These are phyloP conservation scores for Sphagnurus paluster DNA, from an alignment of 1,284 basidiomycete genomes.

Conservation along the genomic window DNA sequence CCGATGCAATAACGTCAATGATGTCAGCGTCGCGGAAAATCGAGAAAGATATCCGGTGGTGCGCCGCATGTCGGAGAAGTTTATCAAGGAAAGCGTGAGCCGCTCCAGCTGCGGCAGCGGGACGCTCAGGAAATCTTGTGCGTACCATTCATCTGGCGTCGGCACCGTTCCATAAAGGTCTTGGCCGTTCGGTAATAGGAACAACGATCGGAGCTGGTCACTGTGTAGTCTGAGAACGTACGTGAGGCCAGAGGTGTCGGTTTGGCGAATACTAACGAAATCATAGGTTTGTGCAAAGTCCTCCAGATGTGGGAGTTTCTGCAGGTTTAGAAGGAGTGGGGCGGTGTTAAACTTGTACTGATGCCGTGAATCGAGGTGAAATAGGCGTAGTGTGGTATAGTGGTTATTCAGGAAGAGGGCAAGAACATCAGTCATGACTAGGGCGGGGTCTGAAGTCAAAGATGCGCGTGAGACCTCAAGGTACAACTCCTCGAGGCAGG, in stretches of 20 bases:
- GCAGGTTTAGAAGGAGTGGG: constrained; percentile 5
- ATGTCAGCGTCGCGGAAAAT: too few relatives aligned
- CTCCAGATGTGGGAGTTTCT: constrained; percentile 3
- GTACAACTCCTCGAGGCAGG: constrained; percentile 10
- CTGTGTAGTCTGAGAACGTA: constrained; percentile 6
- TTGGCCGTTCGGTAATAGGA: constrained; percentile 3
- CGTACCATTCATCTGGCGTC: constrained; percentile 7
- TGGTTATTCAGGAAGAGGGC: constrained; percentile 19
- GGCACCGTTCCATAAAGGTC: constrained; percentile 7
- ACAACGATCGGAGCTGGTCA: constrained; percentile 9
- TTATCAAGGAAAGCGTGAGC: too few relatives aligned
- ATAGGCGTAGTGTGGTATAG: constrained; percentile 3
- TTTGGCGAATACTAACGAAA: constrained; percentile 9
- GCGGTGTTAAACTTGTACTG: constrained; percentile 8
- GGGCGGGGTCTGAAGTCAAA: constrained; percentile 7
- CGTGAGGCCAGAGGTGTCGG: constrained; percentile 3
- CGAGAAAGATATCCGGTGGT: too few relatives aligned
- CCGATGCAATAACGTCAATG: too few relatives aligned
- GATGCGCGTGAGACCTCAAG: constrained; percentile 9
- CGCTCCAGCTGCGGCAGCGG: too few relatives aligned
- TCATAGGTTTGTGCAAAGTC: constrained; percentile 1
- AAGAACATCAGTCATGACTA: constrained; percentile 4
- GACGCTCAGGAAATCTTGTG: constrained; percentile 11
- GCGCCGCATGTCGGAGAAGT: too few relatives aligned
- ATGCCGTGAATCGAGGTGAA: constrained; percentile 7